Evolutionary conservation across 495 filamentous ascomycete genomes (phyloP), one percentile per base, ranked within the genome.

Genomic region (Penicillium samsonianum): DNA sequence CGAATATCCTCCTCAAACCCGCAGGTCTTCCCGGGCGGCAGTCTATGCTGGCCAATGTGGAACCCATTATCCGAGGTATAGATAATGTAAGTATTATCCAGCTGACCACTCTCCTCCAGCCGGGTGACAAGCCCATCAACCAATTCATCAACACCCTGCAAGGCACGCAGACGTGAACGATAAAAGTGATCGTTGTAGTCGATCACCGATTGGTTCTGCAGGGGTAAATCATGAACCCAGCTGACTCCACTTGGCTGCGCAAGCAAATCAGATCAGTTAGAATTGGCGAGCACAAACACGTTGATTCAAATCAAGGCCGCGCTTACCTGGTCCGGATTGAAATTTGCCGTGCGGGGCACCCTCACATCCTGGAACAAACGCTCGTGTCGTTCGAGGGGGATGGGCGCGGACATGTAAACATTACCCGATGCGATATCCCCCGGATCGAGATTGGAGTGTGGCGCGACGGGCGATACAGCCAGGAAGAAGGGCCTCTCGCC

Each of bases 21-120:
- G 53, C 83, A 86, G 31, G 83, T 79, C 70, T 91, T 91, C 3
- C 87, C 88, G 2, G 88, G 87, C 11, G 84, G 83, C 30, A 90
- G 62, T 5, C 88, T 79, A 64, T 91, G 88, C 59, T 90, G 88
- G 23, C 86, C 83, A 50, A 90, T 87, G 59, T 90, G 86, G 67
- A 86, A 90, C 0, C 88, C 88, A 59, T 91, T 90, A 60, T 90
- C 88, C 0, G 83, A 85, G 1, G 86, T 86, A 65, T 87, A 90
- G 49, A 91, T 77, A 44, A 91, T 79, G 56, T 84, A 90, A 0
- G 87, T 90, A 58, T 88, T 82, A 11, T 89, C 84, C 8, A 89
- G 67, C 30, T 87, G 59, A 16, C 69, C 76, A 23, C 78, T 68
- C 2, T 73, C 63, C 14, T 82, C 78, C 0, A 91, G 68, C 1